Evolutionary conservation across 331 rosid species (phyloP), one percentile per base, ranked within the genome.

Genomic region (Dryas integrifolia): DNA sequence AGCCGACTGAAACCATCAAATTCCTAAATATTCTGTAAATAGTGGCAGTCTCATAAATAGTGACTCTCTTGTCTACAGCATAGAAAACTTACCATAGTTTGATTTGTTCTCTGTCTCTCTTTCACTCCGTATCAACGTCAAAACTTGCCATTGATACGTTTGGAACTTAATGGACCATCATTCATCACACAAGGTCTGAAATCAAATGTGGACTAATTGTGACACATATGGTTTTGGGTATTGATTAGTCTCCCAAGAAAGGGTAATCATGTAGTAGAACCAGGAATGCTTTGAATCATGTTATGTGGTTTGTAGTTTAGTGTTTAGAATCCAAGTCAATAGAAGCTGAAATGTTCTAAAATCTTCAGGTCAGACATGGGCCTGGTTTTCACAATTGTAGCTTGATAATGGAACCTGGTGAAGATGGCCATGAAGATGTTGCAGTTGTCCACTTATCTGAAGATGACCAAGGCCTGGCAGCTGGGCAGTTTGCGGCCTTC

Each of bases 391-490:
- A 86, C 52, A 61, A 81, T 52, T 94, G 98, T 72, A 83, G 77
- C 67, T 80, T 94, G 38, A 72, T 59, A 21, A 78, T 89, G 86
- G 96, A 91, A 81, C 76, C 59, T 26, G 76, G 73, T 67, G 83
- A 70, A 56, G 84, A 87, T 77, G 75, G 79, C 30, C 5, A 46
- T 50, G 82, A 73, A 76, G 90, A 84, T 65, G 60, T 87, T 45
- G 96, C 91, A 38, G 89, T 91, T 2, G 97, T 91, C 76, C 77
- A 43, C 46, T 82, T 91, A 77, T 81, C 85, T 50, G 88, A 83
- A 65, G 97, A 94, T 72, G 98, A 91, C 77, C 98, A 91, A 81
- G 98, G 98, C 69, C 89, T 94, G 71, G 98, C 97, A 41, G 96
- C 96, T 2, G 98, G 98, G 69, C 98, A 91, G 79, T 94, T 89